phyloP scores from a whole-genome alignment of 1,284 basidiomycete species.

The Acaromyces ingoldii region DNA sequence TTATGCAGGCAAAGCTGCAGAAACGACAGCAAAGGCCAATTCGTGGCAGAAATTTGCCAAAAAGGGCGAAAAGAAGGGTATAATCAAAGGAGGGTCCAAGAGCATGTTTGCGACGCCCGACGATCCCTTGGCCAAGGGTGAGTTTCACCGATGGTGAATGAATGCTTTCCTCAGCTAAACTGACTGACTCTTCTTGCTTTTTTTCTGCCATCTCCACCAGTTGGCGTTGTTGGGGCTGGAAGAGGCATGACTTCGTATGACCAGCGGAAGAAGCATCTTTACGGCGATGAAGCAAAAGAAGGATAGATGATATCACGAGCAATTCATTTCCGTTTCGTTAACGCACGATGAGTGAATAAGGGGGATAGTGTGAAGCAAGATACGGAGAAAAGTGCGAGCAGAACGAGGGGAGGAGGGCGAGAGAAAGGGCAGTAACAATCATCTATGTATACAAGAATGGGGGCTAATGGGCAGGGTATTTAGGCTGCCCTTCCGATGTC shows the following conservation, averaged over 20 bases:
- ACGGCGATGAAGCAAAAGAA: constrained; percentile 42
- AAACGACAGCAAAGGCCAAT: constrained; percentile 79
- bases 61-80: constrained; percentile 66
- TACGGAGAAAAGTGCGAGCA: too few relatives aligned
- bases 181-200: constrained; percentile 11
- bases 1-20: constrained; percentile 79
- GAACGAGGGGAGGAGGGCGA: too few relatives aligned
- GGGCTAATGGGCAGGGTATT: too few relatives aligned
- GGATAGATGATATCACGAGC: too few relatives aligned
- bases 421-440: too few relatives aligned
- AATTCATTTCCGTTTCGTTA: too few relatives aligned
- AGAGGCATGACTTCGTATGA: constrained; percentile 83
- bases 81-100: constrained; percentile 27
- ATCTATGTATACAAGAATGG: too few relatives aligned
- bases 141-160: constrained; percentile 23
- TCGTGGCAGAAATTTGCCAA: constrained; percentile 98
- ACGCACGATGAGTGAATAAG: too few relatives aligned
- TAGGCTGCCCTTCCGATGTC: too few relatives aligned
- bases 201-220: too few relatives aligned
- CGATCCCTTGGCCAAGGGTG: constrained; percentile 80
- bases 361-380: too few relatives aligned
- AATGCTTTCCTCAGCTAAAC: neutral
- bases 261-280: constrained; percentile 64
- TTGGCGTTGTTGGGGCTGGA: constrained; percentile 89
- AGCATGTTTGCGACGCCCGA: constrained; percentile 96